Conservation (phyloP, 1,284 basidiomycete genomes). For the Ustilago cynodontis region DNA sequence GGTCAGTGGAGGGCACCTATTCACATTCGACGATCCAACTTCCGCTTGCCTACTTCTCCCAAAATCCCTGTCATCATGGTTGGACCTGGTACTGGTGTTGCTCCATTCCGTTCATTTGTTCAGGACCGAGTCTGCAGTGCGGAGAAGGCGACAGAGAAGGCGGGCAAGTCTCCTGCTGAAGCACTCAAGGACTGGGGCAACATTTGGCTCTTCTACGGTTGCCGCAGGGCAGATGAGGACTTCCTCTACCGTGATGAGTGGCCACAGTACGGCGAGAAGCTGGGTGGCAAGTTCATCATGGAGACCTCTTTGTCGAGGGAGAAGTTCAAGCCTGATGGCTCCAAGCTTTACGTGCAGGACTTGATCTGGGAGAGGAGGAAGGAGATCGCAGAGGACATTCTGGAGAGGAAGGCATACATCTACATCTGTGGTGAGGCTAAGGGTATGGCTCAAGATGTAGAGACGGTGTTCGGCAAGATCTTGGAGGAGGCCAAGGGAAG, state of each 20-base stretch:
- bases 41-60: slow-evolving; percentile 94
- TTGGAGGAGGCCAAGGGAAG: slow-evolving; percentile 95
- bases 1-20: slow-evolving; percentile 86
- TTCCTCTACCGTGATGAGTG: slow-evolving; percentile 96
- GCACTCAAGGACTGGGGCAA: slow-evolving; percentile 94
- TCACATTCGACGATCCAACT: slow-evolving; percentile 94
- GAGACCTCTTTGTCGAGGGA: slow-evolving; percentile 90
- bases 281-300: slow-evolving; percentile 90
- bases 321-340: slow-evolving; percentile 80
- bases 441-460: slow-evolving; percentile 94
- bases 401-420: slow-evolving; percentile 88
- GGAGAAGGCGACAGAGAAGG: slow-evolving; percentile 89
- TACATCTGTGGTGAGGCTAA: slow-evolving; percentile 89
- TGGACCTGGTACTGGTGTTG: slow-evolving; percentile 96
- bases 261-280: slow-evolving; percentile 85
- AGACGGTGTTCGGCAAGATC: slow-evolving; percentile 84
- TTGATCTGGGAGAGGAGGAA: slow-evolving; percentile 64
- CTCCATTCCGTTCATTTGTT: slow-evolving; percentile 97
- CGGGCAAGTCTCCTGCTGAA: slow-evolving; percentile 83
- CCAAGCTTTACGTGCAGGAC: slow-evolving; percentile 98
- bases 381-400: slow-evolving; percentile 85
- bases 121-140: slow-evolving; percentile 97
- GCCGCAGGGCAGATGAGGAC: slow-evolving; percentile 86
- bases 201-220: slow-evolving; percentile 95
- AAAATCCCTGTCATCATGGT: slow-evolving; percentile 99